Conservation (phyloP, 2,329 filamentous ascomycete genomes). For the Dryadomyces sulphureus region DNA sequence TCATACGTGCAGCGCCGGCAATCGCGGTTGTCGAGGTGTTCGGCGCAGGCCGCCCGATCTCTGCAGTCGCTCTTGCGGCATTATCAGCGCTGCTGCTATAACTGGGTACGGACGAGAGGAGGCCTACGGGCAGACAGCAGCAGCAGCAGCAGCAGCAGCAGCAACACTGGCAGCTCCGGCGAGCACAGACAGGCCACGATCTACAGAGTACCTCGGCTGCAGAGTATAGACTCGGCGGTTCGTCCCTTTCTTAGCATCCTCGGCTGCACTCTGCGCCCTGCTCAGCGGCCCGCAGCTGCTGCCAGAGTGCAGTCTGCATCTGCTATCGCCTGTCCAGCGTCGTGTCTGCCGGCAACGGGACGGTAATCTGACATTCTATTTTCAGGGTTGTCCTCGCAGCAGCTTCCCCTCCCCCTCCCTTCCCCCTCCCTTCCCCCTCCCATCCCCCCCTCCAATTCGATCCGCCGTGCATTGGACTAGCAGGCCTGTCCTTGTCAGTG, state of each 20-base stretch:
- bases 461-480: background rate
- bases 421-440: background rate
- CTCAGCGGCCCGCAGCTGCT: background rate
- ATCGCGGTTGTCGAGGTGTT: background rate
- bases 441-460: background rate
- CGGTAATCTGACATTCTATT: slow-evolving; percentile 1
- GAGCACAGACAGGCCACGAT: background rate
- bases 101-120: too few species aligned
- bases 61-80: background rate
- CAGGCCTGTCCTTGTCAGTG: background rate
- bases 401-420: background rate
- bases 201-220: background rate
- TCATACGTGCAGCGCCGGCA: background rate
- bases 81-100: too few species aligned
- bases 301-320: background rate
- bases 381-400: background rate
- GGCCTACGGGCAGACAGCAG: too few species aligned
- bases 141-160: too few species aligned
- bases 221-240: background rate
- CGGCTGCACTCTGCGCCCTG: background rate
- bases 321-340: background rate
- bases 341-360: background rate
- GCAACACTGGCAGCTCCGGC: background rate
- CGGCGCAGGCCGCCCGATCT: background rate
- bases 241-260: background rate